phyloP scores from a whole-genome alignment of 2,329 filamentous ascomycete genomes.

The Fusarium gaditjirri region DNA sequence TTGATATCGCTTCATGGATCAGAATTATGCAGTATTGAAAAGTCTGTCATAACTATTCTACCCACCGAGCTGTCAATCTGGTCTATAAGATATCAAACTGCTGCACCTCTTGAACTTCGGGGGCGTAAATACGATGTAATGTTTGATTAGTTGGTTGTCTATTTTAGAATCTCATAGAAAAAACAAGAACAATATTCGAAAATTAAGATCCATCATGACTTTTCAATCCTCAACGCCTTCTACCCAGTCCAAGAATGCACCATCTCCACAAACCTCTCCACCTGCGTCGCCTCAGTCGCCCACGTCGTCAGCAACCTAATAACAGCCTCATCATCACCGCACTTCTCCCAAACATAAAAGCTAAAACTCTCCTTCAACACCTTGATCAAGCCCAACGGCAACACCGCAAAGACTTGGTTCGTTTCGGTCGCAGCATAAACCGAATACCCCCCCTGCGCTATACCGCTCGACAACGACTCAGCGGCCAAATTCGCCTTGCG shows the following conservation, averaged over 20 bases:
- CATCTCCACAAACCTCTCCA: conserved; percentile 51
- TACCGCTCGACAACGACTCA: conserved; percentile 54
- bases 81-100: too few relatives aligned
- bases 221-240: not conserved
- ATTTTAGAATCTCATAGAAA: not conserved
- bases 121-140: not conserved
- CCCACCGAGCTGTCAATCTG: too few relatives aligned
- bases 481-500: conserved; percentile 57
- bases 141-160: not conserved
- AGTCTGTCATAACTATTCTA: too few relatives aligned
- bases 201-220: not conserved
- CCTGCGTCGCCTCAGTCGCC: conserved; percentile 57
- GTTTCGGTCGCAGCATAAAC: conserved; percentile 59
- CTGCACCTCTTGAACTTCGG: too few relatives aligned
- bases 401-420: conserved; percentile 61
- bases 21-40: too few relatives aligned
- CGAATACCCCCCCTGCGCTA: conserved; percentile 54
- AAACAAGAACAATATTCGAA: not conserved
- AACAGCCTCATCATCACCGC: conserved; percentile 52
- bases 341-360: conserved; percentile 61
- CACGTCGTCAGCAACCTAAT: conserved; percentile 61
- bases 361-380: conserved; percentile 55
- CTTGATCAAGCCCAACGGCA: conserved; percentile 53
- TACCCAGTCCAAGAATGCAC: conserved; percentile 28
- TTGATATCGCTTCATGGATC: too few relatives aligned